Percentiles rank a stretch among this genome's conserved stretches.
Evolutionary conservation across 1,284 basidiomycete genomes (phyloP).

Genomic region (Sporisorium reilianum): DNA sequence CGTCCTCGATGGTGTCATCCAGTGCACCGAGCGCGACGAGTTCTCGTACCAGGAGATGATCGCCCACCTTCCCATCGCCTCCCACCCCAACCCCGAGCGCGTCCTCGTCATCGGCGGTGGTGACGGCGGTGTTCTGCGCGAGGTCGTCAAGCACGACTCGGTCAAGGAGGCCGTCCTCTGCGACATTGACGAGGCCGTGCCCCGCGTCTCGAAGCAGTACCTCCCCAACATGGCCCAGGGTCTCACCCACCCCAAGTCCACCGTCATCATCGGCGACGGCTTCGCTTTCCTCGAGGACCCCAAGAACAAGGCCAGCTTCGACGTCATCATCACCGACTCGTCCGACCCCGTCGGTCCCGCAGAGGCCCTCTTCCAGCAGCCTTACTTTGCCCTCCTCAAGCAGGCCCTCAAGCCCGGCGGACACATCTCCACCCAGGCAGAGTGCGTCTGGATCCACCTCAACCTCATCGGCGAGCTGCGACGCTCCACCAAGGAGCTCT

Average conservation of each 20-base stretch:
- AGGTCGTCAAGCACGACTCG: constrained; percentile 92
- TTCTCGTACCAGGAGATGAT: constrained; percentile 99
- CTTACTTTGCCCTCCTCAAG: constrained; percentile 94
- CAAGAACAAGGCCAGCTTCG: constrained; percentile 81
- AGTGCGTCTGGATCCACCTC: constrained; percentile 95
- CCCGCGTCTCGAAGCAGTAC: constrained; percentile 91
- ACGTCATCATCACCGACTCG: constrained; percentile 97
- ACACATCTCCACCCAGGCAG: constrained; percentile 94
- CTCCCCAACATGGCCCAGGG: constrained; percentile 94
- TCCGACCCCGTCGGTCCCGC: constrained; percentile 98
- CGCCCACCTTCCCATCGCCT: constrained; percentile 91
- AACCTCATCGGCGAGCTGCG: constrained; percentile 85
- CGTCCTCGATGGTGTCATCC: constrained; percentile 94
- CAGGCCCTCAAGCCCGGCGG: constrained; percentile 90
- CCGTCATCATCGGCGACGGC: constrained; percentile 91
- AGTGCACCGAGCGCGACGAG: constrained; percentile 97
- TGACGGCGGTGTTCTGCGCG: constrained; percentile 81
- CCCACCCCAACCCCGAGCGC: constrained; percentile 94
- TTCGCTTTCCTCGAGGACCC: constrained; percentile 96
- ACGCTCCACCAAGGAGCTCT: constrained; percentile 80
- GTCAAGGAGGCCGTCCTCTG: constrained; percentile 94
- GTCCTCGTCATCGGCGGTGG: constrained; percentile 98
- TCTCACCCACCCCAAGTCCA: constrained; percentile 85
- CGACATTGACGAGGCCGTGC: constrained; percentile 98
- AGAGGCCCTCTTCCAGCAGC: constrained; percentile 92